These are phyloP conservation scores for Corynespora cassiicola DNA, from an alignment of 2,329 filamentous ascomycete species.

Conservation along the genomic window DNA sequence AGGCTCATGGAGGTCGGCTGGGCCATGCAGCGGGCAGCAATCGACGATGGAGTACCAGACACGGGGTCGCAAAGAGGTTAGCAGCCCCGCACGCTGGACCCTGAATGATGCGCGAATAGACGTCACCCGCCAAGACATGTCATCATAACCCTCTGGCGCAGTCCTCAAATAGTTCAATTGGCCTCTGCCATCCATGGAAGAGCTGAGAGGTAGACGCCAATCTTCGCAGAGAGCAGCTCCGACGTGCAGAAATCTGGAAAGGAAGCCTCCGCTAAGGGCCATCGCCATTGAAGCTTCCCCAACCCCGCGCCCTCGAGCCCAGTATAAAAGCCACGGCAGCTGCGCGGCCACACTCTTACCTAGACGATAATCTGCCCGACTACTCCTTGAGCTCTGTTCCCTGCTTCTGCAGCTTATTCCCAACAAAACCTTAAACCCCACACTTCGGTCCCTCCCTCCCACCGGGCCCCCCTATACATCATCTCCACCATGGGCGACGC, in stretches of 20 bases:
- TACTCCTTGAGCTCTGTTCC: neutral
- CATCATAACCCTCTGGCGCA: constrained; percentile 22
- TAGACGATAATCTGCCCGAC: neutral
- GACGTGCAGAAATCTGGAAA: no score
- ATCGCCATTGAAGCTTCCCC: no score
- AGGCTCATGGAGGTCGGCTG: constrained; percentile 9
- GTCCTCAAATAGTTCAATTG: constrained; percentile 16
- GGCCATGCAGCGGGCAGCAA: no score
- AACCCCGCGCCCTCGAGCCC: no score
- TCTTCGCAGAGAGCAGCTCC: no score
- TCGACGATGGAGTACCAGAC: constrained; percentile 22
- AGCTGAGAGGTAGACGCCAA: no score
- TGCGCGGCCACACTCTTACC: constrained; percentile 9
- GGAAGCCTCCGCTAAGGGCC: no score
- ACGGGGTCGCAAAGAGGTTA: constrained; percentile 10
- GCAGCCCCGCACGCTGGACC: constrained; percentile 19
- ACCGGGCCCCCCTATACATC: neutral
- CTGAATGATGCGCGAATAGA: constrained; percentile 21
- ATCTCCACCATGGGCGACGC: constrained; percentile 21
- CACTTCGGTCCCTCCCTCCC: neutral
- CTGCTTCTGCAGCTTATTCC: neutral
- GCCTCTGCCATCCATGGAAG: no score
- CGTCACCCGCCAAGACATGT: constrained; percentile 36
- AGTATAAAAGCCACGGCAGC: no score
- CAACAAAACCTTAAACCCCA: constrained; percentile 1